Evolutionary conservation across 1,284 basidiomycete genomes (phyloP).

Genomic region (Filobasidium uniguttulatum): DNA sequence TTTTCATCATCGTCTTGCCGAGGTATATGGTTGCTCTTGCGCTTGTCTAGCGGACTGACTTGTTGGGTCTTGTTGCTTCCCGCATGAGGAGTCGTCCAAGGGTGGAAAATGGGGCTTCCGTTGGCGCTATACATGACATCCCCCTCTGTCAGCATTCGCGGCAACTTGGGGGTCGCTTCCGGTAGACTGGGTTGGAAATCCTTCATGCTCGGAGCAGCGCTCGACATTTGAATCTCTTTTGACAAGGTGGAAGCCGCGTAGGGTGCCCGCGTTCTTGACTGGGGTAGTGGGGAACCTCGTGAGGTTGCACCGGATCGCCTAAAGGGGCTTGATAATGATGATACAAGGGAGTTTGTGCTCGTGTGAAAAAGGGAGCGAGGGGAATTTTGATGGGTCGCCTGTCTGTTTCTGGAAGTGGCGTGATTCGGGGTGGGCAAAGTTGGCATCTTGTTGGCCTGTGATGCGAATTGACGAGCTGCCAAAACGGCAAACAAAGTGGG

Average conservation of each 20-base stretch:
- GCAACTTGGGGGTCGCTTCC: conserved; percentile 24
- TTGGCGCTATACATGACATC: conserved; percentile 26
- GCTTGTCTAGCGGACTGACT: background rate
- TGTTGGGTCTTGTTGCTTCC: too few species aligned
- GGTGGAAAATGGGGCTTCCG: conserved; percentile 21
- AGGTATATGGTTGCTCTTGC: background rate
- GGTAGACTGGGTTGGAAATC: conserved; percentile 27
- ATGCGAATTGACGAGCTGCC: too few species aligned
- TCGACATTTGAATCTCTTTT: background rate
- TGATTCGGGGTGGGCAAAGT: background rate
- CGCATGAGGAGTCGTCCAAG: conserved; percentile 5
- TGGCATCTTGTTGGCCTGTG: too few species aligned
- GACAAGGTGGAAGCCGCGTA: background rate
- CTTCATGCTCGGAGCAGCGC: conserved; percentile 4
- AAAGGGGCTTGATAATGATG: background rate
- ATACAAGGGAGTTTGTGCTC: background rate
- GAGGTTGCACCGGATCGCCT: background rate
- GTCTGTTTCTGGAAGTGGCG: too few species aligned
- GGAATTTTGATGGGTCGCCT: too few species aligned
- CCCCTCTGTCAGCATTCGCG: conserved; percentile 21
- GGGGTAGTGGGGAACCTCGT: background rate
- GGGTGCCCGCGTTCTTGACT: conserved; percentile 6
- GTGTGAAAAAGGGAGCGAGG: background rate
- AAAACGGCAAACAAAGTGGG: too few species aligned
- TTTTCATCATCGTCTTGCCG: conserved; percentile 20